Base-by-base conservation (phyloP, 2,329 filamentous ascomycete genomes). In the Aspergillus phoenicis region DNA sequence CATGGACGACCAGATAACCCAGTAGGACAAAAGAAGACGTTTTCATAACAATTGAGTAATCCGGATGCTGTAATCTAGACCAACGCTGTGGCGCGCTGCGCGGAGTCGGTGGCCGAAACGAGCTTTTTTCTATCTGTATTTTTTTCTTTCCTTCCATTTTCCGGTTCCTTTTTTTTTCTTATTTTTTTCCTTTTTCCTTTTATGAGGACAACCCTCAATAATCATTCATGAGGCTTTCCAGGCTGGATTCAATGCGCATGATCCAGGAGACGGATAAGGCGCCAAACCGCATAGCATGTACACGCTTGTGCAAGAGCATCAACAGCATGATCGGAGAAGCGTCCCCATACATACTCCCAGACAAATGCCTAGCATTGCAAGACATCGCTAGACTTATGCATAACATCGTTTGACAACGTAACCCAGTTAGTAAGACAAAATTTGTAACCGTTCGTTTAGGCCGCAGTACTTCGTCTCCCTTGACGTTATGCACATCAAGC, bases 401-500 rank as follows among this genome's bases (percentile, higher is more conserved):
- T 55, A 55, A 55, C 39, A 45, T 55, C 52, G 52, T 55, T 45
- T 55, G 51, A 53, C 51, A 51, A 55, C 52, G 24, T 55, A 24
- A 47, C 41, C 52, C 52, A 41, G 38, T 33, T 30, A 39, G 36
- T 43, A 39, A 26, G 52, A 47, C 38, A 26, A 30, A 30, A 20
- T 54, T 45, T 36, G 28, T 43, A 20, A 22, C 24, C 26, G 24
- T 39, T 45, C 39, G 41, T 33, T 30, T 33, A 55, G 47, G 43
- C 55, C 47, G 48, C 17, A 55, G 22, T 28, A 26, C 45, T 39
- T 26, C 24, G 61, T 55, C 47, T 52, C 73, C 91, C 87, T 74
- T 88, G 91, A 74, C 90, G 87, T 62, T 86, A 90, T 91, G 8
- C 70, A 87, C 83, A 68, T 88, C 84, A 73, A 91, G 82, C 88